These are phyloP conservation scores for Lathyrus oleraceus DNA, from an alignment of 306 rosid genomes.

Conservation along the genomic window DNA sequence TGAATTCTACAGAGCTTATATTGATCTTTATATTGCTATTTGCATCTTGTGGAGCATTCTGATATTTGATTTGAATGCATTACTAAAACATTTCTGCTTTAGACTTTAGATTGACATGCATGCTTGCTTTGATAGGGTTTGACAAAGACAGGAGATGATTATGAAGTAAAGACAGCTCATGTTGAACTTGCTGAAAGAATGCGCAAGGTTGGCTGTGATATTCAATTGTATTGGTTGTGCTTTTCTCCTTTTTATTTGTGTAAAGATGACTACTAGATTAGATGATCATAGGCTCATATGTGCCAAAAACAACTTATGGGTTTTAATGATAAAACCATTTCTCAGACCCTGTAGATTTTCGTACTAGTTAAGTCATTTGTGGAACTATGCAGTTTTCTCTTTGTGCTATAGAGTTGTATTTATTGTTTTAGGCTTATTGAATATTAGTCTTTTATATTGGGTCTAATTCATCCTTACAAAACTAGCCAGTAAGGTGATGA, in stretches of 20 bases:
- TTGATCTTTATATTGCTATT: slow-evolving; percentile 13
- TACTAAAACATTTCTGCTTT: slow-evolving; percentile 15
- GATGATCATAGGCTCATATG: slow-evolving; percentile 11
- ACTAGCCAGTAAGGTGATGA: background rate
- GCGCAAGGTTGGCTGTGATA: slow-evolving; percentile 80
- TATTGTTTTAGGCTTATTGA: slow-evolving; percentile 22
- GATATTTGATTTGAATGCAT: slow-evolving; percentile 15
- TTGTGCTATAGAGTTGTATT: background rate
- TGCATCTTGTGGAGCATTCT: slow-evolving; percentile 23
- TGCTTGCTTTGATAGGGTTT: slow-evolving; percentile 64
- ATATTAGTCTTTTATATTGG: background rate
- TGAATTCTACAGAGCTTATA: slow-evolving; percentile 3
- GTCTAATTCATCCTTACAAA: background rate
- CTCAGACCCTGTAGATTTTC: background rate
- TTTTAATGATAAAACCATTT: background rate
- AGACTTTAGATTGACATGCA: slow-evolving; percentile 4
- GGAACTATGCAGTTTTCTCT: slow-evolving; percentile 24
- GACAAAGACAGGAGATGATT: slow-evolving; percentile 96
- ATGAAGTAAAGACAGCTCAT: slow-evolving; percentile 95
- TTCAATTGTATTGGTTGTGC: slow-evolving; percentile 18
- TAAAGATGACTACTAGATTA: background rate
- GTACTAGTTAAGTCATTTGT: slow-evolving; percentile 10
- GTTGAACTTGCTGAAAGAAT: slow-evolving; percentile 99
- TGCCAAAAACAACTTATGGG: background rate
- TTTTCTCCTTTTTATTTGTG: background rate